Conservation (phyloP, 768 basidiomycete species). For the Dentipellis fragilis region DNA sequence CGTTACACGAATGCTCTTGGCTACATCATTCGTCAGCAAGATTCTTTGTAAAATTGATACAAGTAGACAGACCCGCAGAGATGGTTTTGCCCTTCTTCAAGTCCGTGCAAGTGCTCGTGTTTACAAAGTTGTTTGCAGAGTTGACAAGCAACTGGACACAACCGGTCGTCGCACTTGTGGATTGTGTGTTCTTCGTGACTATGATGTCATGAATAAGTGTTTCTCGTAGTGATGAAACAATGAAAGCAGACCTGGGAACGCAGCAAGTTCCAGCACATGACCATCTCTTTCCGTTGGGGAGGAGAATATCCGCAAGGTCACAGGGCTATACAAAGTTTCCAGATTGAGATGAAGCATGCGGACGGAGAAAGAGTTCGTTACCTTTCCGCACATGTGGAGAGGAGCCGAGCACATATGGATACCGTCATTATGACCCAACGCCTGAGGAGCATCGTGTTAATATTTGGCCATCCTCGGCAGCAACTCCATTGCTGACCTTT, state of each 20-base stretch:
- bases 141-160: constrained; percentile 44
- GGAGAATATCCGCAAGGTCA: constrained; percentile 1
- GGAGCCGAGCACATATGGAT: constrained; percentile 45
- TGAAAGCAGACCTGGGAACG: not conserved
- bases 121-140: constrained; percentile 49
- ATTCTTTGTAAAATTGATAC: not conserved
- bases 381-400: constrained; percentile 48
- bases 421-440: constrained; percentile 34
- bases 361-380: constrained; percentile 10
- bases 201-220: not conserved
- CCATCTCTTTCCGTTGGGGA: constrained; percentile 2
- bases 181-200: constrained; percentile 36
- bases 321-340: constrained; percentile 5
- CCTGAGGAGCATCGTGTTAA: constrained; percentile 20
- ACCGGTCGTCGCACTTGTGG: constrained; percentile 41
- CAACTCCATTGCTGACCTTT: constrained; percentile 22
- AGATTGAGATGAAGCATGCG: not conserved
- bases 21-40: constrained; percentile 19
- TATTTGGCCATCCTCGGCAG: not conserved
- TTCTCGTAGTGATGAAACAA: not conserved
- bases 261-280: constrained; percentile 8
- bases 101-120: constrained; percentile 40
- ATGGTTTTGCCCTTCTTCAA: constrained; percentile 31
- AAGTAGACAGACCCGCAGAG: constrained; percentile 42
- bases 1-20: constrained; percentile 39